These are phyloP conservation scores for Extremus antarcticus DNA, from an alignment of 495 filamentous ascomycete genomes.

Conservation along the genomic window DNA sequence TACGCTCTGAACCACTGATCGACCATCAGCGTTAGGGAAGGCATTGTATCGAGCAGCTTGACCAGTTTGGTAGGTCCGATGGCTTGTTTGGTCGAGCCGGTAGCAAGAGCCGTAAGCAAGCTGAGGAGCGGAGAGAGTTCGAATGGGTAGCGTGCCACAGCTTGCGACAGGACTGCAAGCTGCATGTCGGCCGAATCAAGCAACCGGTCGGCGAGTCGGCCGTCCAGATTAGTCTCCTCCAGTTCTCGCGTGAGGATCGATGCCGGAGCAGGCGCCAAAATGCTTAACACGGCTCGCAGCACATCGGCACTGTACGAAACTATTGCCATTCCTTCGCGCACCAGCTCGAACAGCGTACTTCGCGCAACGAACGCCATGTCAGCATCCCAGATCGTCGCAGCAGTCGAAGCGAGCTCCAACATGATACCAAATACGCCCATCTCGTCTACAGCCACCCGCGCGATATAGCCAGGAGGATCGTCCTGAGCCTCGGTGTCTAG, in stretches of 20 bases:
- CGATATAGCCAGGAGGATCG: constrained; percentile 7
- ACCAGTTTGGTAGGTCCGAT: constrained; percentile 36
- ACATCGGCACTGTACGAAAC: constrained; percentile 59
- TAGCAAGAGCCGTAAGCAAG: constrained; percentile 35
- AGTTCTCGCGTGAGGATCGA: not conserved
- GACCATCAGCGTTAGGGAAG: constrained; percentile 59
- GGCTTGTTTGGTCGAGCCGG: not conserved
- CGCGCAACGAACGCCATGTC: constrained; percentile 39
- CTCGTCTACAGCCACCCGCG: constrained; percentile 1
- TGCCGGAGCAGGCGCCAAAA: constrained; percentile 40
- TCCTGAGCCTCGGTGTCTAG: constrained; percentile 1
- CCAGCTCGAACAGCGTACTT: constrained; percentile 49
- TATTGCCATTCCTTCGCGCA: constrained; percentile 44
- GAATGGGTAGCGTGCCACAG: constrained; percentile 71
- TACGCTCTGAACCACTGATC: constrained; percentile 57
- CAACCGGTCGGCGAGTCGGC: constrained; percentile 38
- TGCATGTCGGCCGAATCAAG: constrained; percentile 45
- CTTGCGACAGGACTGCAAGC: constrained; percentile 32
- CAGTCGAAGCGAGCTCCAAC: not conserved
- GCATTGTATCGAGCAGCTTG: constrained; percentile 39
- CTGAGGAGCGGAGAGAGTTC: constrained; percentile 73
- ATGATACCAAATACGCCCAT: constrained; percentile 11
- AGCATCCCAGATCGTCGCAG: not conserved
- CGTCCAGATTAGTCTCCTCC: not conserved
- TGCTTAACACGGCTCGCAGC: constrained; percentile 47